These are phyloP conservation scores for Escovopsis weberi DNA, from an alignment of 2,329 filamentous ascomycete species.

Conservation along the genomic window DNA sequence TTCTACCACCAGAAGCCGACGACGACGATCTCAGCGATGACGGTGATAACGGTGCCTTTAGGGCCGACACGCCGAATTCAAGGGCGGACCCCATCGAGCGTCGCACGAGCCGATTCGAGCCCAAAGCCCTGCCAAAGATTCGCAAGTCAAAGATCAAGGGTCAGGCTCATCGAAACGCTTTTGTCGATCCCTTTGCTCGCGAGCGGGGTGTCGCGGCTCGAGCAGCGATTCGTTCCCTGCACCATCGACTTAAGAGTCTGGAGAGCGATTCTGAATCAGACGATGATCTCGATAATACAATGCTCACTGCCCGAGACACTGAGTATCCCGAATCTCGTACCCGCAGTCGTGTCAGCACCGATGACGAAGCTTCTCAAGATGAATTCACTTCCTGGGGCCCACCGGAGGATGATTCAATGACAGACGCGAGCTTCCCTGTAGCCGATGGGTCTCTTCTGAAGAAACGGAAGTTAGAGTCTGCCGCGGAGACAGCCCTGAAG, in stretches of 20 bases:
- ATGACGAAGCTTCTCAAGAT: constrained; percentile 40
- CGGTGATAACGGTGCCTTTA: constrained; percentile 46
- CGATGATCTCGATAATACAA: constrained; percentile 52
- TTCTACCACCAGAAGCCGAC: constrained; percentile 53
- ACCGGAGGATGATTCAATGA: constrained; percentile 51
- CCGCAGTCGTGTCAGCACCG: constrained; percentile 56
- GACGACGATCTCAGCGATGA: constrained; percentile 36
- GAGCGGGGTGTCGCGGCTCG: constrained; percentile 42
- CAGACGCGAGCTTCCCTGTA: constrained; percentile 56
- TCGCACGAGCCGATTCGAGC: constrained; percentile 39
- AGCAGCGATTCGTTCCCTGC: constrained; percentile 61
- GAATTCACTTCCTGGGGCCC: constrained; percentile 32
- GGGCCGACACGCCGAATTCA: constrained; percentile 51
- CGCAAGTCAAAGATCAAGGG: constrained; percentile 50
- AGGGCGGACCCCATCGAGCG: constrained; percentile 47
- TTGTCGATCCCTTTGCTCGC: constrained; percentile 52
- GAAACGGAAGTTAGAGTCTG: constrained; percentile 59
- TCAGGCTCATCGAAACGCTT: constrained; percentile 41
- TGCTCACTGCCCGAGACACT: constrained; percentile 53
- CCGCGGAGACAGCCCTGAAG: constrained; percentile 57
- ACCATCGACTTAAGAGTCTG: constrained; percentile 53
- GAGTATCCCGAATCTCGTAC: constrained; percentile 76
- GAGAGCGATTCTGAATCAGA: constrained; percentile 72
- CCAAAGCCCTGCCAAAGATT: constrained; percentile 56
- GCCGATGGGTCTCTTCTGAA: constrained; percentile 39